Conservation (phyloP, 1,284 basidiomycete genomes). For the Laetiporus sulphureus region DNA sequence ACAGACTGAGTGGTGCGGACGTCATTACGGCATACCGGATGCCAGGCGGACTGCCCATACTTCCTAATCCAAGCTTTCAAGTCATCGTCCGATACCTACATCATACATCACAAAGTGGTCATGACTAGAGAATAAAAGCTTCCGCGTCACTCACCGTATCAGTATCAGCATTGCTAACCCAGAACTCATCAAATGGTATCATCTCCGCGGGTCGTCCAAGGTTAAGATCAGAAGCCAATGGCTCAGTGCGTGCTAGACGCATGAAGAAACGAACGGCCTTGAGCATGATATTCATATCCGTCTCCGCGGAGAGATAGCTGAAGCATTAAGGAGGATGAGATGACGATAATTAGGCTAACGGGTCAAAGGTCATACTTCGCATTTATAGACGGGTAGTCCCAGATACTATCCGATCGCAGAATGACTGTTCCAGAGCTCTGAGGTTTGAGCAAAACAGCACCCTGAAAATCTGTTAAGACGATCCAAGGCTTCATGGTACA, state of each 20-base stretch:
- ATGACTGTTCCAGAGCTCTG: slow-evolving; percentile 28
- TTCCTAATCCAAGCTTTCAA: slow-evolving; percentile 20
- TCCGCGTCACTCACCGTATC: slow-evolving; percentile 10
- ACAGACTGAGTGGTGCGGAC: neutral
- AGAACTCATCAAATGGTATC: slow-evolving; percentile 15
- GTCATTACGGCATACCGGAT: slow-evolving; percentile 18
- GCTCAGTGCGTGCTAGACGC: slow-evolving; percentile 16
- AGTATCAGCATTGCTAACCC: slow-evolving; percentile 15
- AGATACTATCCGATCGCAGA: slow-evolving; percentile 26
- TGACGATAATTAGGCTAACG: neutral
- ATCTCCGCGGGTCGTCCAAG: slow-evolving; percentile 6
- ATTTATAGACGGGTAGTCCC: slow-evolving; percentile 34
- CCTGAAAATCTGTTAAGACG: slow-evolving; percentile 10
- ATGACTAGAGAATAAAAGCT: neutral
- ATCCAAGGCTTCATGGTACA: neutral
- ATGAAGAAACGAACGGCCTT: slow-evolving; percentile 18
- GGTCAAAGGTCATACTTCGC: slow-evolving; percentile 24
- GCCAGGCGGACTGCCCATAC: slow-evolving; percentile 28
- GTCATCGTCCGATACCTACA: slow-evolving; percentile 25
- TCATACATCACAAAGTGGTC: neutral
- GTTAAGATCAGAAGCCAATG: slow-evolving; percentile 22
- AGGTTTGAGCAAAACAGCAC: slow-evolving; percentile 18
- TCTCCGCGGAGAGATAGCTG: slow-evolving; percentile 15
- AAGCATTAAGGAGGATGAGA: neutral
- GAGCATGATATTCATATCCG: slow-evolving; percentile 21